Evolutionary conservation across 495 filamentous ascomycete genomes (phyloP).

Genomic region (Penicillium parvum): DNA sequence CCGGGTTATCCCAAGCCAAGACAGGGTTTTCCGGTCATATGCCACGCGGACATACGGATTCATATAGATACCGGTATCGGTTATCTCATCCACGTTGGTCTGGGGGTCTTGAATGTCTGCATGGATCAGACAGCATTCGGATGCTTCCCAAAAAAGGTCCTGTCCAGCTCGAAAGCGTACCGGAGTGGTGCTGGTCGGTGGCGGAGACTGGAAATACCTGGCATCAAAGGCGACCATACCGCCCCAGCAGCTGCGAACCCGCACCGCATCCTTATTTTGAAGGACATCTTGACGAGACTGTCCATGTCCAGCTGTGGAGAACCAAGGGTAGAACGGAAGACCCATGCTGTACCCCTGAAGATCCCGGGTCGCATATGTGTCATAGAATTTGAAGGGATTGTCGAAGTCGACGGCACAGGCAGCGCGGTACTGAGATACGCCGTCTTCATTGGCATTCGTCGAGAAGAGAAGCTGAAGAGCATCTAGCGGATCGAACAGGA

Average conservation of each 20-base stretch:
- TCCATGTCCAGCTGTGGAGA: slow-evolving; percentile 53
- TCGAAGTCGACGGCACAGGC: slow-evolving; percentile 77
- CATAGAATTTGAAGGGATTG: slow-evolving; percentile 75
- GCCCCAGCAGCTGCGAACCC: slow-evolving; percentile 75
- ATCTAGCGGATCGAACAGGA: slow-evolving; percentile 66
- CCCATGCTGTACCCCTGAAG: slow-evolving; percentile 66
- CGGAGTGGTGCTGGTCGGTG: slow-evolving; percentile 26
- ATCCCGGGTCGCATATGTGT: slow-evolving; percentile 76
- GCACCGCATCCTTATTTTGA: slow-evolving; percentile 59
- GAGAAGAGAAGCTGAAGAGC: slow-evolving; percentile 70
- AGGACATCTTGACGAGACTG: slow-evolving; percentile 58
- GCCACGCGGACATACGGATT: slow-evolving; percentile 71
- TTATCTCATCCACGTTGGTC: slow-evolving; percentile 31
- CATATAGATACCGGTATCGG: slow-evolving; percentile 59
- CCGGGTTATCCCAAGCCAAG: slow-evolving; percentile 51
- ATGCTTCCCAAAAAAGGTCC: slow-evolving; percentile 69
- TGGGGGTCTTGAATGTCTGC: slow-evolving; percentile 57
- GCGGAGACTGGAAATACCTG: slow-evolving; percentile 48
- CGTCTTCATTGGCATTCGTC: slow-evolving; percentile 57
- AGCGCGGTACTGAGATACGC: slow-evolving; percentile 64
- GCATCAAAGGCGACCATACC: slow-evolving; percentile 79
- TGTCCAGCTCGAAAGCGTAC: slow-evolving; percentile 62
- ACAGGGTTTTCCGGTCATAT: slow-evolving; percentile 51
- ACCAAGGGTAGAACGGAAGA: slow-evolving; percentile 72
- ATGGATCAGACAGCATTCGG: slow-evolving; percentile 75